Percentiles rank a stretch among this genome's conserved stretches.
Conservation (phyloP, 2,329 filamentous ascomycete genomes). For the Colletotrichum incanum region DNA sequence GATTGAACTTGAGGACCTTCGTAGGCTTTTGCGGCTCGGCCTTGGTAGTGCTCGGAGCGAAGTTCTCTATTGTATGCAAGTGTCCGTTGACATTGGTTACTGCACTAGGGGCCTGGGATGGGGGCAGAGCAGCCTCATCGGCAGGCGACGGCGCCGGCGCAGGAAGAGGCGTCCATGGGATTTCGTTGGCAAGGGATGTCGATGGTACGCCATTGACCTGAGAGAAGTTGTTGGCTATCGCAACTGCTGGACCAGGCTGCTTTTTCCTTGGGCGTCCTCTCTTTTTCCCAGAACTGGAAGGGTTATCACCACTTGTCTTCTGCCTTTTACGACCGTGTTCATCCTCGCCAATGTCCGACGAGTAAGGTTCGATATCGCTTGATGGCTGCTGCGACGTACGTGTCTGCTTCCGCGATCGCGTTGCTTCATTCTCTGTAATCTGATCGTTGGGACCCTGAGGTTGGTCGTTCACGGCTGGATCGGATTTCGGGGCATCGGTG, state of each 20-base stretch:
- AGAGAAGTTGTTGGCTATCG: conserved; percentile 48
- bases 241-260: conserved; percentile 39
- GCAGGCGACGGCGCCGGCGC: not conserved
- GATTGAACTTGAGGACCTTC: conserved; percentile 69
- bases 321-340: conserved; percentile 46
- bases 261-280: conserved; percentile 49
- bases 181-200: conserved; percentile 12
- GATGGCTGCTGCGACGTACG: conserved; percentile 10
- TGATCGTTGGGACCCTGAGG: not conserved
- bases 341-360: conserved; percentile 37
- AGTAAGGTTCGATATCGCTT: conserved; percentile 32
- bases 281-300: conserved; percentile 43
- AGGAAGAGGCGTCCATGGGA: conserved; percentile 5
- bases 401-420: conserved; percentile 16
- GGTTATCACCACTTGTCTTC: conserved; percentile 45
- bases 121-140: not conserved
- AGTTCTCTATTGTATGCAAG: not conserved
- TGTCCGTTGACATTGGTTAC: not conserved
- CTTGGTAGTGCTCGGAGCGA: not conserved
- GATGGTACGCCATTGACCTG: conserved; percentile 1
- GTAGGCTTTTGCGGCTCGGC: conserved; percentile 48
- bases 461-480: conserved; percentile 10
- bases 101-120: not conserved
- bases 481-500: conserved; percentile 5
- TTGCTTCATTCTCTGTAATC: not conserved